Evolutionary conservation across 2,329 filamentous ascomycete genomes (phyloP), one percentile per base, ranked within the genome.

Genomic region (Coleophoma crateriformis): DNA sequence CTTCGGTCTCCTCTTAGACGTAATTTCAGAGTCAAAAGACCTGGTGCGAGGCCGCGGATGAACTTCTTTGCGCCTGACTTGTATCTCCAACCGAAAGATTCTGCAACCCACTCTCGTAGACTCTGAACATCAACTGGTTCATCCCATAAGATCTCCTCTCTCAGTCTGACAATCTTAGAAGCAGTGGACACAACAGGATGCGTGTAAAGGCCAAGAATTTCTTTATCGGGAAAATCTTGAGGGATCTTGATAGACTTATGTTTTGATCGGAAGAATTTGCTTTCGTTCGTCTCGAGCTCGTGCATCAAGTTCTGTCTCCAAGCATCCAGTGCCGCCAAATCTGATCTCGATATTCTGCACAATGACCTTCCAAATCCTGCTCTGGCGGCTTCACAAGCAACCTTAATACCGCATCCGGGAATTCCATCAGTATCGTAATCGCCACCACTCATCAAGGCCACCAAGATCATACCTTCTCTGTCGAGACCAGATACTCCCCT

Each of bases 391-490:
- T 96, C 90, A 57, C 88, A 94, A 0, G 94, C 92, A 11, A 91
- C 75, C 63, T 92, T 95, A 45, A 90, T 82, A 2, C 94, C 94
- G 59, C 91, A 95, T 4, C 88, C 87, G 0, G 88, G 84, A 14
- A 99, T 85, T 0, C 94, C 94, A 49, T 90, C 88, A 0, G 91
- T 88, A 0, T 92, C 75, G 60, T 99, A 99, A 67, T 99, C 94
- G 7, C 94, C 94, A 7, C 94, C 94, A 58, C 91, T 96, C 79
- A 99, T 90, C 54, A 99, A 72, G 1, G 94, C 94, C 17, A 97
- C 87, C 12, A 99, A 71, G 19, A 97, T 86, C 91, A 99, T 95
- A 0, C 90, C 92, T 54, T 94, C 84, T 17, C 87, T 77, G 61
- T 91, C 88, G 42, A 97, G 72, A 0, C 85, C 86, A 61, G 12